Base-by-base conservation (phyloP, 192 early-diverging fungal species). In the Coemansia pectinata region DNA sequence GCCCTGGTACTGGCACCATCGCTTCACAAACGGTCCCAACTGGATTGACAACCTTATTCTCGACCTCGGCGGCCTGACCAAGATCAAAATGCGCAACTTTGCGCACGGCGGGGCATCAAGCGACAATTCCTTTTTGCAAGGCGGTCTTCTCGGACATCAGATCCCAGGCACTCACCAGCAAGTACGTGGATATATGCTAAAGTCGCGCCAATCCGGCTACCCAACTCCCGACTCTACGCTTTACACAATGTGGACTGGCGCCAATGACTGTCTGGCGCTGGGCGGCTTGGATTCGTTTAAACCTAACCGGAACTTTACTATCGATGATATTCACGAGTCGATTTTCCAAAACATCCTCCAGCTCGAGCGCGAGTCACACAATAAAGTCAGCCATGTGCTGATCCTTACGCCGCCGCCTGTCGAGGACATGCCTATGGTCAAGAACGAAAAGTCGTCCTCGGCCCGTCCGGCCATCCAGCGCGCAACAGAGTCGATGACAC, bases 81-180 rank as follows among this genome's bases (percentile, higher is more conserved):
- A 78, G 50, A 55, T 83, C 69, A 74, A 75, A 42, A 83, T 83
- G 81, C 81, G 81, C 76, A 83, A 83, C 27, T 83, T 83, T 72
- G 81, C 81, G 5, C 81, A 83, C 25, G 81, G 81, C 39, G 76
- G 76, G 0, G 81, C 81, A 14, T 69, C 81, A 1, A 59, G 72
- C 2, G 81, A 83, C 52, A 83, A 78, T 36, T 63, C 76, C 0
- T 67, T 78, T 3, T 34, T 72, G 38, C 70, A 64, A 17, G 73
- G 81, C 4, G 72, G 17, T 12, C 21, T 83, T 4, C 76, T 83
- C 15, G 81, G 75, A 11, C 81, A 83, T 33, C 5, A 53, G 14
- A 75, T 83, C 11, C 81, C 81, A 0, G 76, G 76, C 0, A 65
- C 57, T 11, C 69, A 75, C 52, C 81, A 83, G 72, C 81, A 83